These are phyloP conservation scores for Theileria luwenshuni DNA, from an alignment of 169 alveolate species.

Conservation along the genomic window DNA sequence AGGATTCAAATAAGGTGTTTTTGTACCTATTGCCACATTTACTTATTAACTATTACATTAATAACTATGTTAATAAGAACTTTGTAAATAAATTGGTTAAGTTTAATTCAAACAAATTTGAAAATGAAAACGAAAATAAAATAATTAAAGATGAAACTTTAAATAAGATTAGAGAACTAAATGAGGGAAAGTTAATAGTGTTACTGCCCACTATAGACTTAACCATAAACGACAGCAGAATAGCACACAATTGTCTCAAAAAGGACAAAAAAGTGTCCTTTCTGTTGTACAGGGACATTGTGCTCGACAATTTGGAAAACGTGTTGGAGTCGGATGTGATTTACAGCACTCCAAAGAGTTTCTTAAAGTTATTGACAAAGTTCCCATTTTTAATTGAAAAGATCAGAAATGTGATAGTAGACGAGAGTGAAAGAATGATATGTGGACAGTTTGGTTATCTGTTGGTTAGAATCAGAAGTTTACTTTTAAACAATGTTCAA, in stretches of 20 bases:
- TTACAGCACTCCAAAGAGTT: constrained; percentile 55
- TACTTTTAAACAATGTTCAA: constrained; percentile 36
- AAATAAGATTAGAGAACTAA: constrained; percentile 4
- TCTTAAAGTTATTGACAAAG: constrained; percentile 33
- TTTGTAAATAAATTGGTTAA: neutral
- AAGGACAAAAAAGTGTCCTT: constrained; percentile 26
- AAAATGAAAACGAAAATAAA: no score
- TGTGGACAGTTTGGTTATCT: constrained; percentile 31
- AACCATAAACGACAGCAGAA: constrained; percentile 46
- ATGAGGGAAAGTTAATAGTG: constrained; percentile 25
- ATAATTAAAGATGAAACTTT: neutral
- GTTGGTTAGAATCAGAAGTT: constrained; percentile 32
- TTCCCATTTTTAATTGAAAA: constrained; percentile 19
- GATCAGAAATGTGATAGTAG: constrained; percentile 43
- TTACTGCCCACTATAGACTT: constrained; percentile 64
- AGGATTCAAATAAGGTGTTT: constrained; percentile 53
- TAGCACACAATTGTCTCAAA: constrained; percentile 39
- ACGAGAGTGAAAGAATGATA: constrained; percentile 50
- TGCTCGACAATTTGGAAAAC: constrained; percentile 7
- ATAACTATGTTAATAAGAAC: neutral
- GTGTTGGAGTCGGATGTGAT: constrained; percentile 38
- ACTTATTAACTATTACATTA: constrained; percentile 4
- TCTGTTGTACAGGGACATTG: constrained; percentile 42
- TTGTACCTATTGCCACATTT: constrained; percentile 58
- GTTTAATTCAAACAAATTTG: no score